These are phyloP conservation scores for Paramecium biaurelia DNA, from an alignment of 73 alveolate genomes.

Conservation along the genomic window DNA sequence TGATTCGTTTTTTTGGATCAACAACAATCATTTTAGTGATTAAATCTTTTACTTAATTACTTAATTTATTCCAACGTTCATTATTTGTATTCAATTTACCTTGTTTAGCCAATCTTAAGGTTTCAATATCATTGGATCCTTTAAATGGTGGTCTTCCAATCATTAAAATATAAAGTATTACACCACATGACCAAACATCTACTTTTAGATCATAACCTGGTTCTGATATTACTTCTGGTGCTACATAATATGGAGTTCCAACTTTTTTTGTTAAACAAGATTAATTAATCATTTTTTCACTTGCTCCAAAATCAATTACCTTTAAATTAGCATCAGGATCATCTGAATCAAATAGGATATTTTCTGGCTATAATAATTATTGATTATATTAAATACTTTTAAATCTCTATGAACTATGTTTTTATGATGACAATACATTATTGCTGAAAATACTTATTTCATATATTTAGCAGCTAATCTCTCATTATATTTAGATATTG, in stretches of 20 bases:
- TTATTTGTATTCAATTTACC: constrained; percentile 41
- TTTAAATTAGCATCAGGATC: constrained; percentile 76
- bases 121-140: constrained; percentile 54
- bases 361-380: constrained; percentile 55
- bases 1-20: constrained; percentile 65
- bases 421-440: constrained; percentile 73
- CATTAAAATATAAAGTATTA: constrained; percentile 44
- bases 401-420: constrained; percentile 82
- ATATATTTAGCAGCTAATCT: constrained; percentile 70
- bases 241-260: constrained; percentile 65
- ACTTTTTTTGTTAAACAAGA: constrained; percentile 42
- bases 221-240: constrained; percentile 54
- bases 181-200: constrained; percentile 66
- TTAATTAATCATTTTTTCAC: constrained; percentile 43
- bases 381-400: constrained; percentile 9
- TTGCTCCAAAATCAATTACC: constrained; percentile 86
- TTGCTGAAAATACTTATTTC: constrained; percentile 79
- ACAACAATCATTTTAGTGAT: constrained; percentile 67
- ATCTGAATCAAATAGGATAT: constrained; percentile 64
- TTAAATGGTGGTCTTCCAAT: constrained; percentile 62
- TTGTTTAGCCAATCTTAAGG: constrained; percentile 42
- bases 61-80: constrained; percentile 62
- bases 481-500: constrained; percentile 70
- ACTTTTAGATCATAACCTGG: constrained; percentile 52
- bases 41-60: constrained; percentile 71